Evolutionary conservation across 768 basidiomycete genomes (phyloP).

Genomic region (Suillus sp.): DNA sequence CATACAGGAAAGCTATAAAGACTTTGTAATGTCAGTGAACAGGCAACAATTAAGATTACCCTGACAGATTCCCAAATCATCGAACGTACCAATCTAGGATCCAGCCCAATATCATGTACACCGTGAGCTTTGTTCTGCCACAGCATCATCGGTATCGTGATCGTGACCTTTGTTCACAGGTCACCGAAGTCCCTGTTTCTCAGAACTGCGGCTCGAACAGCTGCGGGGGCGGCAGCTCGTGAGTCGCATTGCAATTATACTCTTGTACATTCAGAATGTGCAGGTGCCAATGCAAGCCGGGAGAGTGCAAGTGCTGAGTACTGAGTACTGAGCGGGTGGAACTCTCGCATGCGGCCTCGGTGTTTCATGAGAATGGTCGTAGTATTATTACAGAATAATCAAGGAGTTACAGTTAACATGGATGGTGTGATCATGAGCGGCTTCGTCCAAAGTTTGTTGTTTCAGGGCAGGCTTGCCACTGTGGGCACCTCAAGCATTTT

Average conservation of each 20-base stretch:
- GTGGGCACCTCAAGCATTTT: too few relatives aligned
- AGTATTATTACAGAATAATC: not conserved
- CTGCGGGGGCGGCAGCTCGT: not conserved
- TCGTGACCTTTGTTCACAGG: not conserved
- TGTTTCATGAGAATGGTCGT: not conserved
- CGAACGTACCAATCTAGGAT: not conserved
- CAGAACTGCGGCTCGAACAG: not conserved
- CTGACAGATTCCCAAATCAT: not conserved
- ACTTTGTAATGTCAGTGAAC: not conserved
- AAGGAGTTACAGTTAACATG: not conserved
- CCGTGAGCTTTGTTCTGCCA: not conserved
- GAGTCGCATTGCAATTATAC: not conserved
- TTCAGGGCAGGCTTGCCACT: too few relatives aligned
- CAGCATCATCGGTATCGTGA: not conserved
- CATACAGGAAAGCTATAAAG: not conserved
- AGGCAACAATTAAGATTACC: not conserved
- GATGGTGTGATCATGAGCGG: not conserved
- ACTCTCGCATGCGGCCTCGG: not conserved
- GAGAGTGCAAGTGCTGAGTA: not conserved
- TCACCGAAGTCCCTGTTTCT: not conserved
- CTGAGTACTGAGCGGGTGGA: not conserved
- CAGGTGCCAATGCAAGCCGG: slow-evolving; percentile 2
- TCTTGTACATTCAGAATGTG: not conserved
- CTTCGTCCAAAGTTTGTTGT: too few relatives aligned
- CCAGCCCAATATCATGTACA: not conserved